A percentile compares a stretch with the other conserved stretches of the same genome.
These are phyloP conservation scores for Castanea crenata DNA, from an alignment of 306 rosid genomes.

Conservation along the genomic window DNA sequence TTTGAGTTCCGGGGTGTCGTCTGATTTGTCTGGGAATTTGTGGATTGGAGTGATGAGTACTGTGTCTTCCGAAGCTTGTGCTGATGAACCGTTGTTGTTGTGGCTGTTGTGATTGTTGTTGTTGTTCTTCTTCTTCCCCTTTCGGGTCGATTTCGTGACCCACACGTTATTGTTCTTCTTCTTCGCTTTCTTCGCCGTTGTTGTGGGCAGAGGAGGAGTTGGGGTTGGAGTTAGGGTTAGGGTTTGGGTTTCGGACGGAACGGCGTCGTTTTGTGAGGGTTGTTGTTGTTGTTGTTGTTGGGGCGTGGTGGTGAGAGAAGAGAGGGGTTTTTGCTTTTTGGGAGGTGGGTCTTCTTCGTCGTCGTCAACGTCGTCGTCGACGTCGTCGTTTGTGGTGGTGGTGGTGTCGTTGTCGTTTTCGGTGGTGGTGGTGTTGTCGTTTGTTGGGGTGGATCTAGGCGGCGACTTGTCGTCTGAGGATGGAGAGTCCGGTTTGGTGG, in stretches of 20 bases:
- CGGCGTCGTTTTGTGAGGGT: constrained; percentile 22
- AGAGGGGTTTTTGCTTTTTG: constrained; percentile 80
- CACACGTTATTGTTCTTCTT: constrained; percentile 89
- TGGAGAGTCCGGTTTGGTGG: constrained; percentile 54
- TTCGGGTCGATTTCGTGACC: constrained; percentile 83
- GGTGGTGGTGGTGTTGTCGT: constrained; percentile 22
- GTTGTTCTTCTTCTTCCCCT: constrained; percentile 87
- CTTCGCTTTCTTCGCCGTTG: constrained; percentile 76
- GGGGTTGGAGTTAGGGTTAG: not conserved
- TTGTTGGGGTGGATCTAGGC: constrained; percentile 36
- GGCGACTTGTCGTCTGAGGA: constrained; percentile 39
- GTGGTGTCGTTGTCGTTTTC: constrained; percentile 35
- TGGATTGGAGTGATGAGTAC: constrained; percentile 83
- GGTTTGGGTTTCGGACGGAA: constrained; percentile 3
- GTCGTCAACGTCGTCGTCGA: constrained; percentile 44
- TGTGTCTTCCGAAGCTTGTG: constrained; percentile 41
- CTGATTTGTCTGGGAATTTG: constrained; percentile 83
- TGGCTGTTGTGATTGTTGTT: constrained; percentile 46
- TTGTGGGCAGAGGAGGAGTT: constrained; percentile 8
- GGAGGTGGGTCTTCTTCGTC: constrained; percentile 78
- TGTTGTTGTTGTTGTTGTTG: constrained; percentile 4
- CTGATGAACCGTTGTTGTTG: constrained; percentile 35
- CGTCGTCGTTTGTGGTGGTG: constrained; percentile 26
- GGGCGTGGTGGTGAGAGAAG: constrained; percentile 46
- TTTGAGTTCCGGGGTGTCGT: constrained; percentile 67